Evolutionary conservation across 257 asterid species (phyloP), one percentile per base, ranked within the genome.

Genomic region (Petrea volubilis): DNA sequence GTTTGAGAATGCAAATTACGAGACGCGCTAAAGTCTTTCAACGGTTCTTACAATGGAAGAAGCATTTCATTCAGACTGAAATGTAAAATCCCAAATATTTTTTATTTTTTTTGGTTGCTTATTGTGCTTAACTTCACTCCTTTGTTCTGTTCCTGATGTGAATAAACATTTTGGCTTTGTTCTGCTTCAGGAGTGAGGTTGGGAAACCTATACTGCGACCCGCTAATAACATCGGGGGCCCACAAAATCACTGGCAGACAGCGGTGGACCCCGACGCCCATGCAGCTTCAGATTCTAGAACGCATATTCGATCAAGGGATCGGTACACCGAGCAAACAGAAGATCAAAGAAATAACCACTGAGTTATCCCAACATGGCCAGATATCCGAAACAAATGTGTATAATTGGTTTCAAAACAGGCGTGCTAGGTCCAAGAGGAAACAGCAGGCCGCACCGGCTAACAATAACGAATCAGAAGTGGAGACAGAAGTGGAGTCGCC

Each of bases 401-500:
- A 95, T 55, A 95, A 95, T 74, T 95, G 99, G 99, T 95, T 95
- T 71, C 99, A 95, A 67, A 95, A 95, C 59, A 85, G 99, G 84
- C 98, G 99, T 28, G 99, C 99, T 52, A 80, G 99, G 68, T 95
- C 99, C 7, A 95, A 92, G 73, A 80, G 99, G 78, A 95, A 95
- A 86, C 98, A 92, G 60, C 96, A 88, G 59, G 82, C 84, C 43
- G 51, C 82, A 18, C 76, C 86, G 9, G 44, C 89, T 10, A 92
- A 83, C 81, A 88, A 88, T 31, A 76, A 67, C 10, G 98, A 90
- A 62, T 90, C 96, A 4, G 99, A 95, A 77, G 91, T 90, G 23
- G 99, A 95, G 85, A 85, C 97, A 8, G 99, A 92, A 77, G 98
- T 90, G 4, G 98, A 95, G 66, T 95, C 97, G 0, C 89, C 99